Conservation (phyloP, 768 basidiomycete genomes). For the Tricholoma hemisulphureum region DNA sequence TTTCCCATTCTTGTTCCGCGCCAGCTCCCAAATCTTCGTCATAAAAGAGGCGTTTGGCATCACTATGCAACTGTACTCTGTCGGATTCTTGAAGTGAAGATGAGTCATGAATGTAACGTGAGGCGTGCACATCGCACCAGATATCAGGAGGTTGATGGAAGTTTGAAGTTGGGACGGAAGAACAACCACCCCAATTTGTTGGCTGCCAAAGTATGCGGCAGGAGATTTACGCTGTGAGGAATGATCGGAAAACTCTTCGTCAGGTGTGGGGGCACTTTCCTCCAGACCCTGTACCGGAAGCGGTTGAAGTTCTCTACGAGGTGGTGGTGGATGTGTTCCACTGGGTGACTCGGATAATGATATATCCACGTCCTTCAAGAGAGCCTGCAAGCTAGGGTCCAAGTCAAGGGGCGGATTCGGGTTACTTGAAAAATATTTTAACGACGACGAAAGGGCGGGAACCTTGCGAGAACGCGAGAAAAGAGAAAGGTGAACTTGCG, state of each 20-base stretch:
- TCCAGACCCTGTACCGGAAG: constrained; percentile 38
- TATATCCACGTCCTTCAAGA: constrained; percentile 68
- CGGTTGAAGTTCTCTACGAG: constrained; percentile 56
- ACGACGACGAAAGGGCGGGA: not conserved
- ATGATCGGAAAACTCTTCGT: constrained; percentile 26
- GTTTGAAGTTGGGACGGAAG: constrained; percentile 71
- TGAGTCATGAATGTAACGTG: constrained; percentile 5
- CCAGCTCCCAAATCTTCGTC: constrained; percentile 28
- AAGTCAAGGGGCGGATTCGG: constrained; percentile 63
- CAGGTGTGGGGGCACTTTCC: constrained; percentile 28
- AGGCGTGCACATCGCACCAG: constrained; percentile 41
- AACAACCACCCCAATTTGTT: constrained; percentile 66
- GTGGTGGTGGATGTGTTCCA: constrained; percentile 20
- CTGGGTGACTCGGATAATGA: constrained; percentile 53
- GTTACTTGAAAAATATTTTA: constrained; percentile 24
- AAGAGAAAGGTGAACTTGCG: not conserved
- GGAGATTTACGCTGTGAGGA: constrained; percentile 60
- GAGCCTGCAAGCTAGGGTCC: constrained; percentile 60
- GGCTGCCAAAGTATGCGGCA: constrained; percentile 78
- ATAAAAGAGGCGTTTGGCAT: constrained; percentile 70
- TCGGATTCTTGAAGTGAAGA: constrained; percentile 48
- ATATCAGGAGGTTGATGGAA: constrained; percentile 65
- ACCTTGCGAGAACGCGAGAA: not conserved
- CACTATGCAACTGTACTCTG: constrained; percentile 62
- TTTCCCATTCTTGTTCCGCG: constrained; percentile 48